Conservation (phyloP, 2,329 filamentous ascomycete genomes). For the Epichloe elymi region DNA sequence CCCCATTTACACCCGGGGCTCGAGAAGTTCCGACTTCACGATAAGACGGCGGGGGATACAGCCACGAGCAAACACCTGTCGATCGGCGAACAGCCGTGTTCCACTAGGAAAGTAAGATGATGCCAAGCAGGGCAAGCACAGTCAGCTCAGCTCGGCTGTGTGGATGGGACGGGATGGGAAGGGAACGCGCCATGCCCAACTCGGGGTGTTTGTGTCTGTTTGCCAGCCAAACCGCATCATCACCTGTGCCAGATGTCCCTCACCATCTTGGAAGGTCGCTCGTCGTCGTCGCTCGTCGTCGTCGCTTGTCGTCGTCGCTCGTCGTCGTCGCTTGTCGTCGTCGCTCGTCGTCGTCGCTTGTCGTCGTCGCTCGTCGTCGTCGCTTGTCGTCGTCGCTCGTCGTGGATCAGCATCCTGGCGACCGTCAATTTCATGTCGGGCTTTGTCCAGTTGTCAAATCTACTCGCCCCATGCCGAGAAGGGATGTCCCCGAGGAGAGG, state of each 20-base stretch:
- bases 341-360: neutral
- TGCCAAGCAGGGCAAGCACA: neutral
- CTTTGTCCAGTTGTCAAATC: too few species aligned
- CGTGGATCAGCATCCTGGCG: conserved; percentile 2
- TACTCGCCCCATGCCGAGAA: too few species aligned
- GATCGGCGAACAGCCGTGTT: neutral
- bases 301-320: neutral
- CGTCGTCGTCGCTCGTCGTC: neutral
- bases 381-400: neutral
- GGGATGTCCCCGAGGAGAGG: too few species aligned
- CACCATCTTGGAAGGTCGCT: conserved; percentile 5
- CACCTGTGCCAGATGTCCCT: neutral
- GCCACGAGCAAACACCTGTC: neutral
- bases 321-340: neutral
- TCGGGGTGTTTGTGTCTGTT: too few species aligned
- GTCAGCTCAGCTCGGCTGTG: neutral
- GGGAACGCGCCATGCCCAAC: too few species aligned
- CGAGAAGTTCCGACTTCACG: neutral
- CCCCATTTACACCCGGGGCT: neutral
- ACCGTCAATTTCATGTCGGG: neutral
- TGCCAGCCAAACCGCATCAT: neutral
- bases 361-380: neutral
- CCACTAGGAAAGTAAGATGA: neutral
- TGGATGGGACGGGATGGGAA: neutral
- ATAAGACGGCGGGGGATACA: neutral